Base-by-base conservation (phyloP, 345 rosid genomes). In the Erucastrum elatum region DNA sequence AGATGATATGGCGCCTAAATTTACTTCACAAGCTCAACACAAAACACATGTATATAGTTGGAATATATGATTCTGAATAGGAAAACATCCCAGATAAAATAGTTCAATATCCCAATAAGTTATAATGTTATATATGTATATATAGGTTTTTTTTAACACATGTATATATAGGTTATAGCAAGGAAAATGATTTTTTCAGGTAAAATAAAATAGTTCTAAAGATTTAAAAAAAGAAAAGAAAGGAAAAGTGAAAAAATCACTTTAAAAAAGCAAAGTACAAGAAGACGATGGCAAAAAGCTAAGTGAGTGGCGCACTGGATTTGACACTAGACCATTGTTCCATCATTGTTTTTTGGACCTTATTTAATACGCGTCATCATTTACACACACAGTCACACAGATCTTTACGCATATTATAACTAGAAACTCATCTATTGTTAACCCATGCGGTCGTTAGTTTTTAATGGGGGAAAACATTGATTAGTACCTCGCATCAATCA, bases 261-360 rank as follows among this genome's bases (percentile, higher is more conserved):
- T 79, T 79, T 68, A 29, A 37, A 26, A 74, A 80, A 80, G 79
- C 53, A 80, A 17, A 80, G 65, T 6, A 61, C 56, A 61, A 49
- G 0, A 72, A 66, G 77, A 78, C 66, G 74, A 78, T 78, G 82
- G 64, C 39, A 60, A 59, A 29, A 73, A 67, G 60, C 56, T 59
- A 72, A 66, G 82, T 46, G 31, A 78, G 64, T 60, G 12, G 64
- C 64, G 78, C 82, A 37, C 65, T 79, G 67, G 79, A 74, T 74
- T 49, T 51, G 49, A 53, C 75, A 79, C 78, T 39, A 74, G 39
- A 69, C 82, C 78, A 68, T 75, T 74, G 75, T 68, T 37, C 66
- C 78, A 79, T 68, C 75, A 79, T 79, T 74, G 75, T 68, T 62
- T 33, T 68, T 33, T 59, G 81, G 7, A 64, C 81, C 81, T 71